Evolutionary conservation across 371 early-diverging fungal genomes (phyloP), one percentile per base, ranked within the genome.

Genomic region (Sporodiniella umbellata): DNA sequence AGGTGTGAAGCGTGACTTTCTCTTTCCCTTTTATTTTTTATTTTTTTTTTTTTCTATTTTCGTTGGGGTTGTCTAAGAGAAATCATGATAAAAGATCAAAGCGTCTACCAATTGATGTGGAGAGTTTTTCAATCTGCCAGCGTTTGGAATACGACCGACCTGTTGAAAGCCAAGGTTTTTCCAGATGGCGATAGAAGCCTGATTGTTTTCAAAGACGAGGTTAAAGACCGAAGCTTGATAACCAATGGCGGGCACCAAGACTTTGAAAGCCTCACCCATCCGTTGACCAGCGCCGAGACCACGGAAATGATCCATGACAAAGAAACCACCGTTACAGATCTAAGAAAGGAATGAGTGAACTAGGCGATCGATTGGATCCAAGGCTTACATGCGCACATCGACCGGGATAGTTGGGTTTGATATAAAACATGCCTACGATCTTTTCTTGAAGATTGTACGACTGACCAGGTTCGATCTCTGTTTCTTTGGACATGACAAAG

Each of bases 191-290:
- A 88, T 75, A 1, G 85, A 85, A 11, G 84, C 81, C 17, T 62
- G 69, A 54, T 91, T 89, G 42, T 72, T 82, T 2, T 58, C 81
- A 73, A 88, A 91, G 14, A 91, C 91, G 4, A 91, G 75, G 53
- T 91, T 91, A 67, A 91, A 91, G 63, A 91, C 74, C 23, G 84
- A 81, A 3, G 89, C 87, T 33, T 78, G 70, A 66, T 88, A 91
- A 4, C 89, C 89, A 24, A 89, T 68, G 17, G 72, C 48, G 18
- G 89, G 87, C 0, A 81, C 89, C 1, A 87, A 24, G 12, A 58
- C 47, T 21, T 84, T 51, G 52, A 85, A 91, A 0, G 87, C 79
- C 45, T 78, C 75, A n/a, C 73, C 88, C 76, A 91, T 73, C 12
- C 76, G 81, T 7, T 66, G 70, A 6, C 89, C 91, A 11, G 85